phyloP scores from a whole-genome alignment of 192 early-diverging fungal genomes.

The Podochytrium sp. region DNA sequence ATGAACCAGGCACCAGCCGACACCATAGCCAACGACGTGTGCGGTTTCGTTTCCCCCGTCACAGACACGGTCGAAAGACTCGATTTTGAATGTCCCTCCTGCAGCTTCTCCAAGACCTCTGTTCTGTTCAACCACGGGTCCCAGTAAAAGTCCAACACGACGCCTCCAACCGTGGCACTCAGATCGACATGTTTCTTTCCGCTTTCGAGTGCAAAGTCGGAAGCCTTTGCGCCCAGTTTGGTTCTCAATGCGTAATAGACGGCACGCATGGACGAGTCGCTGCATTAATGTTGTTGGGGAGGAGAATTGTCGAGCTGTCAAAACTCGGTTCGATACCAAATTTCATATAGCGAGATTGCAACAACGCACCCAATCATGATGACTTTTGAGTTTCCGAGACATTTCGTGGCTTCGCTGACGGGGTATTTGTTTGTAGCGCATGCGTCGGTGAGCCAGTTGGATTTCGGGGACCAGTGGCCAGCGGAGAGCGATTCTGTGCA shows the following conservation, averaged over 20 bases:
- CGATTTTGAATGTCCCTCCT: constrained; percentile 16
- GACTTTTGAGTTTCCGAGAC: constrained; percentile 43
- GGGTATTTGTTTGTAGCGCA: constrained; percentile 43
- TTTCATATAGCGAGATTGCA: not conserved
- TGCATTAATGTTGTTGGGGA: constrained; percentile 16
- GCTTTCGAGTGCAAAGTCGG: constrained; percentile 41
- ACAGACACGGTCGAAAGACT: not conserved
- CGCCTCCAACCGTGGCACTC: not conserved
- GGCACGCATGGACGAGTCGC: constrained; percentile 70
- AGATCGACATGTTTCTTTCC: constrained; percentile 19
- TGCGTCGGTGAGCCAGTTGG: not conserved
- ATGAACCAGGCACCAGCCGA: constrained; percentile 69
- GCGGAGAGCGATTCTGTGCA: not conserved
- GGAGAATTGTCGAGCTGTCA: too few relatives aligned
- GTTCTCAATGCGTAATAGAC: constrained; percentile 60
- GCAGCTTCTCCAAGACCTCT: constrained; percentile 25
- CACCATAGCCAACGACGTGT: constrained; percentile 52
- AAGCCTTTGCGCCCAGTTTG: constrained; percentile 47
- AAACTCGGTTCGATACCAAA: not conserved
- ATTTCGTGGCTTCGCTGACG: constrained; percentile 40
- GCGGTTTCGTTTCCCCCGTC: constrained; percentile 10
- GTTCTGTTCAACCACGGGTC: constrained; percentile 69
- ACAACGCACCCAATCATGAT: not conserved
- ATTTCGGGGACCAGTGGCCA: constrained; percentile 15
- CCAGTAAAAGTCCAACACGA: constrained; percentile 69